A percentile compares a stretch with the other conserved stretches of the same genome.
Evolutionary conservation across 1,284 basidiomycete species (phyloP).

Genomic region (Trametes pubescens): DNA sequence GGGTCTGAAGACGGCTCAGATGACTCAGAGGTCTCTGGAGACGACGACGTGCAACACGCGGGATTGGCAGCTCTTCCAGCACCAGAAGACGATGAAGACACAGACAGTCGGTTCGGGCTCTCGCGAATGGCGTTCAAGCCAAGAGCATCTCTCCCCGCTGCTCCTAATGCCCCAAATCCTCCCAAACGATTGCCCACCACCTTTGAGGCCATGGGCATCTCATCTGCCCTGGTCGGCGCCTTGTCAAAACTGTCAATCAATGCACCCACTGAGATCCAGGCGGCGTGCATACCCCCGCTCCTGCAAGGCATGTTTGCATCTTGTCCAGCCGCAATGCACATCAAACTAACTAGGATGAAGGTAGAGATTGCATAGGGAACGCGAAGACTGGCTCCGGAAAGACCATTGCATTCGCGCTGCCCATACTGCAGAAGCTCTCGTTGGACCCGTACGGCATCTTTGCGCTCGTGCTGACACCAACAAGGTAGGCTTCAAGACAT

Average conservation of each 20-base stretch:
- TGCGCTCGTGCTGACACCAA: constrained; percentile 93
- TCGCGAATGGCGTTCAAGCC: constrained; percentile 40
- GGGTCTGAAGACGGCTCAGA: constrained; percentile 13
- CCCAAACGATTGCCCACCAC: constrained; percentile 41
- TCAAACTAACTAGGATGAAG: constrained; percentile 51
- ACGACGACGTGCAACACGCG: constrained; percentile 3
- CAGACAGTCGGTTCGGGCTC: constrained; percentile 24
- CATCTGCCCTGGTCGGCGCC: constrained; percentile 72
- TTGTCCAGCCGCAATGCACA: background rate
- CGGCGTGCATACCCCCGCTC: constrained; percentile 89
- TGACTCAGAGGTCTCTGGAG: constrained; percentile 15
- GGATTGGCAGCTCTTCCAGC: background rate
- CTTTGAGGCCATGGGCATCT: constrained; percentile 82
- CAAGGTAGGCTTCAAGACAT: constrained; percentile 64
- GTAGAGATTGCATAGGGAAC: constrained; percentile 94
- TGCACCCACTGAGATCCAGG: constrained; percentile 89
- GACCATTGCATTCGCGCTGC: constrained; percentile 96
- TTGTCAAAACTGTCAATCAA: constrained; percentile 88
- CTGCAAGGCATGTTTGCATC: constrained; percentile 67
- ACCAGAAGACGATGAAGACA: constrained; percentile 20
- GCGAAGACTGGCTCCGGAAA: constrained; percentile 99
- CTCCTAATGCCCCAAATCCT: constrained; percentile 16
- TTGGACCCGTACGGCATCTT: constrained; percentile 94
- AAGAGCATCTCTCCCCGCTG: constrained; percentile 22
- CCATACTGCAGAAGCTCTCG: constrained; percentile 91